phyloP scores from a whole-genome alignment of 371 early-diverging fungal genomes.

The Mortierella sp. region DNA sequence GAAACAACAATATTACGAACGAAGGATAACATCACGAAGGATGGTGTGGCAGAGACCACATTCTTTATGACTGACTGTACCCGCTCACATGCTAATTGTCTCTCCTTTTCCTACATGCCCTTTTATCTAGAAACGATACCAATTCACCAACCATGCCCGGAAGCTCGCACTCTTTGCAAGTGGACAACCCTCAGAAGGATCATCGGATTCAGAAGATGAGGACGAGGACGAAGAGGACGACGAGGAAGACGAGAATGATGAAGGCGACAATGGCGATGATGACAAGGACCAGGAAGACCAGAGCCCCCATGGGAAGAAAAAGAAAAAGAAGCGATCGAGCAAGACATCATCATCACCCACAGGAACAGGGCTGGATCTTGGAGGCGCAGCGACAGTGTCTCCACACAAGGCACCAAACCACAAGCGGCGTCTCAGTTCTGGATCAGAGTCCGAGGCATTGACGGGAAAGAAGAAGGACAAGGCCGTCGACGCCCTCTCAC shows the following conservation, averaged over 20 bases:
- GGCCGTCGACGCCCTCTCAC: conserved; percentile 34
- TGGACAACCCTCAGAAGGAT: conserved; percentile 30
- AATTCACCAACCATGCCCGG: conserved; percentile 55
- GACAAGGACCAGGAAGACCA: conserved; percentile 16
- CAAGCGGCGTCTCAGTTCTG: conserved; percentile 49
- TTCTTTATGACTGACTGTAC: neutral
- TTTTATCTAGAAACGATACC: conserved; percentile 50
- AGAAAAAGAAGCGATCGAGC: conserved; percentile 35
- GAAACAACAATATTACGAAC: neutral
- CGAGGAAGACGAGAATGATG: conserved; percentile 34
- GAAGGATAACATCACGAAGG: neutral
- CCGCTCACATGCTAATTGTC: neutral
- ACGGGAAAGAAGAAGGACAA: conserved; percentile 20
- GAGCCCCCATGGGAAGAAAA: conserved; percentile 4
- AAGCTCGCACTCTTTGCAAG: conserved; percentile 49
- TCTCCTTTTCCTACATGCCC: neutral
- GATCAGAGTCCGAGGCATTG: conserved; percentile 36
- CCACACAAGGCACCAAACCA: conserved; percentile 16
- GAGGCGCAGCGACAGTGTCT: neutral
- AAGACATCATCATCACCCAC: neutral
- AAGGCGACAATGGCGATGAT: conserved; percentile 19
- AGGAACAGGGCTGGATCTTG: conserved; percentile 3
- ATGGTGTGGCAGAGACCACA: neutral
- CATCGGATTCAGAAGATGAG: conserved; percentile 27
- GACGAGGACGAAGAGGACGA: conserved; percentile 28